Base-by-base conservation (phyloP, 805 yeast genomes). In the Clavispora santaluciae region DNA sequence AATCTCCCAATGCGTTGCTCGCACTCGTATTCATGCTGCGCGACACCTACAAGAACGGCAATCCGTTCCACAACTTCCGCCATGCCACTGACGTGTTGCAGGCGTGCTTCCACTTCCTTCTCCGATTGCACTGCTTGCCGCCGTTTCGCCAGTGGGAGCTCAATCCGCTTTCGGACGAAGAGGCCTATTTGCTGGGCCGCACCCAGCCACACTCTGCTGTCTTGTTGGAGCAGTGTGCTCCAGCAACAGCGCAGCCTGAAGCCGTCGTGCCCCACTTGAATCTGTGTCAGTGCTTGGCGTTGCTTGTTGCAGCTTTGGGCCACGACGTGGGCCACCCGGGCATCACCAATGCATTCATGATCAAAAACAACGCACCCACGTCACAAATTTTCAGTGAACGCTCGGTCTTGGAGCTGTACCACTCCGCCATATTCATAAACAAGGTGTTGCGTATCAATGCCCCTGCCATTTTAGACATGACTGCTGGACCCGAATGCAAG, bases 241-340 rank as follows among this genome's bases (percentile, higher is more conserved):
- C 36, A 3, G 26, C 26, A 7, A 21, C 12, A 13, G n/a, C 33
- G 6, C 23, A 18, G 10, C 31, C 31, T 1, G 36, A 29, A 24
- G 31, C 18, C 12, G 22, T 15, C n/a, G 29, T 24, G 13, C 47
- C 72, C 64, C 41, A 52, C 57, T 51, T 67, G 36, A 64, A 57
- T 43, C 56, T 63, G 3, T 40, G 62, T 22, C 83, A 83, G 50
- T 69, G 73, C 2, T 63, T 85, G 35, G 76, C 84, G 1, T 63
- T 88, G 21, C 72, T 86, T 24, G 67, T 90, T 10, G 86, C 96
- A 0, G 93, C 96, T 1, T 64, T 90, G 33, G 98, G 98, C 39
- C 99, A 93, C 64, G 99, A 93, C 61, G 79, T 86, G 23, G 95
- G 96, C 17, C 99, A 93, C 61, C 98, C 98, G 0, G 99, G 98